phyloP scores from a whole-genome alignment of 257 asterid genomes.

The Solanum chaucha region DNA sequence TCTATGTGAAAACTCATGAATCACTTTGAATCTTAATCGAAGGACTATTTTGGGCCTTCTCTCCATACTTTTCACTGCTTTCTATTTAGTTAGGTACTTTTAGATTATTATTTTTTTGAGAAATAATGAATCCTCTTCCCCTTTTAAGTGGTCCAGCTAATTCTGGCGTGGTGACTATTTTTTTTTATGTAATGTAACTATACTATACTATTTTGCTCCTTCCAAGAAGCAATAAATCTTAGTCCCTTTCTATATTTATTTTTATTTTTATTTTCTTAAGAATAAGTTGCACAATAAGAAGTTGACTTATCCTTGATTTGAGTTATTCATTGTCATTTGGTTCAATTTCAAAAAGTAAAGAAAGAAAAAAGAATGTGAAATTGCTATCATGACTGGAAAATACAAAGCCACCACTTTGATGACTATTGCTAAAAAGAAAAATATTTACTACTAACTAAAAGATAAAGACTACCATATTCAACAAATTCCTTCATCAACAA shows the following conservation, averaged over 20 bases:
- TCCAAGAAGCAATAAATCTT: background rate
- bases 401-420: background rate
- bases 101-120: background rate
- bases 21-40: too few species aligned
- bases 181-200: background rate
- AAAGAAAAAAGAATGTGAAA: conserved; percentile 3
- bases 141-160: background rate
- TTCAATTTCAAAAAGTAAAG: background rate
- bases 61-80: too few species aligned
- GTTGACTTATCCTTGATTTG: background rate
- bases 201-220: background rate
- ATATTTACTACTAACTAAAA: background rate
- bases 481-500: conserved; percentile 8
- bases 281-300: background rate
- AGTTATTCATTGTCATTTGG: background rate
- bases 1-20: too few species aligned
- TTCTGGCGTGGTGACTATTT: background rate
- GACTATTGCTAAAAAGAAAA: background rate
- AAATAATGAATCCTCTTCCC: background rate
- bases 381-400: background rate
- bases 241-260: background rate
- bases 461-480: background rate
- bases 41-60: too few species aligned
- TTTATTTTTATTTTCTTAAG: background rate
- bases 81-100: background rate